Conservation (phyloP, 176 grass and related monocot species). For the Olyra latifolia region DNA sequence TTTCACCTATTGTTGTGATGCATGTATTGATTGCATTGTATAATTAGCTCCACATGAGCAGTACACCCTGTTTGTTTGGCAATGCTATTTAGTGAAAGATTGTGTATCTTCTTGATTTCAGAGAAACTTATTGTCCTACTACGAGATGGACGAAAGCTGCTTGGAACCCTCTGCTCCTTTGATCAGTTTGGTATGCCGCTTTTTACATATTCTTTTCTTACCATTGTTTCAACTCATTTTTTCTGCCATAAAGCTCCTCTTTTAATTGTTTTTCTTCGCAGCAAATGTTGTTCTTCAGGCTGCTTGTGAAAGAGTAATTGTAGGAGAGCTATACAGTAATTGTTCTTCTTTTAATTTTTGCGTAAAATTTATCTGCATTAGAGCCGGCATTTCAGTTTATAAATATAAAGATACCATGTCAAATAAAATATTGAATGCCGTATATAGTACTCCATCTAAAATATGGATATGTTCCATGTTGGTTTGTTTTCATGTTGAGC, state of each 20-base stretch:
- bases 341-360: slow-evolving; percentile 86
- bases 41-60: too few species aligned
- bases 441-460: too few species aligned
- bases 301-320: slow-evolving; percentile 97
- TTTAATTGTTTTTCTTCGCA: slow-evolving; percentile 40
- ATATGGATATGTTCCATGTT: too few species aligned
- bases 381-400: too few species aligned
- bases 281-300: slow-evolving; percentile 95
- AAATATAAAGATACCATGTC: too few species aligned
- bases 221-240: neutral
- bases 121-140: slow-evolving; percentile 96
- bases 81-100: too few species aligned
- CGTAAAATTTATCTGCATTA: too few species aligned
- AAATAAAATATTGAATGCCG: too few species aligned
- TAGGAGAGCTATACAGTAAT: slow-evolving; percentile 87
- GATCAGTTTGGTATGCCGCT: slow-evolving; percentile 83
- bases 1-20: too few species aligned
- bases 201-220: neutral
- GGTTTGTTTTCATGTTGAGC: too few species aligned
- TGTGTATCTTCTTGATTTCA: slow-evolving; percentile 31
- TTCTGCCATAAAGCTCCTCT: neutral
- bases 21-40: too few species aligned
- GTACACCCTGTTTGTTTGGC: too few species aligned
- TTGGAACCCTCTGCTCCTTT: slow-evolving; percentile 95
- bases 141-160: slow-evolving; percentile 89